Evolutionary conservation across 2,329 filamentous ascomycete species (phyloP).

Genomic region (Xylaria sp.): DNA sequence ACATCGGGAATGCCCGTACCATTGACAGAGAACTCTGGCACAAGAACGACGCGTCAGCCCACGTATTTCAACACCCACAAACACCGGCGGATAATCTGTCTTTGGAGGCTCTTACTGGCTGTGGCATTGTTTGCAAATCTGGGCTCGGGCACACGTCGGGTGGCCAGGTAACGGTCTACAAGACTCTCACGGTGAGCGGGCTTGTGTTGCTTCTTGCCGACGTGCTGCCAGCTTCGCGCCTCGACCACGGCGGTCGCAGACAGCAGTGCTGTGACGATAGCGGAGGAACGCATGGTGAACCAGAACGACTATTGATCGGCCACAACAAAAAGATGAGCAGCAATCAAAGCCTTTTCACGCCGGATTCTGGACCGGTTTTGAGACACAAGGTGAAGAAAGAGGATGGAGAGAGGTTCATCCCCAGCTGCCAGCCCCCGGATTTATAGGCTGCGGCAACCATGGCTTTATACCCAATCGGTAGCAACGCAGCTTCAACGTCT

Average conservation of each 20-base stretch:
- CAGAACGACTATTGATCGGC: neutral
- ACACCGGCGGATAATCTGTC: neutral
- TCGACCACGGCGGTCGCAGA: slow-evolving; percentile 22
- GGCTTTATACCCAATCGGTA: neutral
- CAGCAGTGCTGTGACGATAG: slow-evolving; percentile 23
- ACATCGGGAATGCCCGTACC: slow-evolving; percentile 59
- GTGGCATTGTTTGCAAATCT: slow-evolving; percentile 31
- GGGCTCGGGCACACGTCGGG: slow-evolving; percentile 21
- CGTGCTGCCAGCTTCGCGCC: slow-evolving; percentile 30
- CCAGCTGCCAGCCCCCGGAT: no score
- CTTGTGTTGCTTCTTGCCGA: slow-evolving; percentile 27
- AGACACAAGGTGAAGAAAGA: no score
- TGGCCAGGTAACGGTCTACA: slow-evolving; percentile 25
- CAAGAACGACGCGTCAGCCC: slow-evolving; percentile 3
- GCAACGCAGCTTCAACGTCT: neutral
- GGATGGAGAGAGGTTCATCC: neutral
- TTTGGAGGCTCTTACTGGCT: slow-evolving; percentile 22
- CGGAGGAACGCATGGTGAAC: slow-evolving; percentile 26
- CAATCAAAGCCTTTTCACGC: neutral
- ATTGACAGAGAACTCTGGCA: slow-evolving; percentile 53
- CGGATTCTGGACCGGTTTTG: no score
- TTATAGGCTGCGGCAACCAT: neutral
- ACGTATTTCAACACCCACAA: neutral
- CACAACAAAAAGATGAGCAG: neutral
- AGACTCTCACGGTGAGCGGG: slow-evolving; percentile 7